Percentiles rank a stretch among this genome's conserved stretches.
These are phyloP conservation scores for Xylaria sp. DNA, from an alignment of 2,329 filamentous ascomycete species.

Conservation along the genomic window DNA sequence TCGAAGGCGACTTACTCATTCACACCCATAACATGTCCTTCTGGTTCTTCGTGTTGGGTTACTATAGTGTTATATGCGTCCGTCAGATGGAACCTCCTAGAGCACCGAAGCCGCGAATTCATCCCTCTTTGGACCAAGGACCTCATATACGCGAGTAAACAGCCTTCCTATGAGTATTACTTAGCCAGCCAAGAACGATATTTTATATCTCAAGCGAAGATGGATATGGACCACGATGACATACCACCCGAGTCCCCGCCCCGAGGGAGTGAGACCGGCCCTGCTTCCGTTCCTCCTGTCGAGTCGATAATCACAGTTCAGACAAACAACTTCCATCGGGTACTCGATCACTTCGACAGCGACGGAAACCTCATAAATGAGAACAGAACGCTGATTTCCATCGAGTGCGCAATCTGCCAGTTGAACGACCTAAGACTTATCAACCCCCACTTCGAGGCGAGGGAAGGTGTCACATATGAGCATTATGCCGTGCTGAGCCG, in stretches of 20 bases:
- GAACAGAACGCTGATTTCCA: not conserved
- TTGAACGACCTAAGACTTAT: not conserved
- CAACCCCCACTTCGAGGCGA: not conserved
- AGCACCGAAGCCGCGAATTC: not conserved
- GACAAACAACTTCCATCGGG: not conserved
- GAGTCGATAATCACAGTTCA: not conserved
- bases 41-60: not conserved
- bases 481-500: conserved; percentile 28
- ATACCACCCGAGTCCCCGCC: not conserved
- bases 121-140: not conserved
- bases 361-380: not conserved
- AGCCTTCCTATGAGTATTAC: not conserved
- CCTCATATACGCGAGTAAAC: not conserved
- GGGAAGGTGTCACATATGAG: not conserved
- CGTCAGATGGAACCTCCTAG: not conserved
- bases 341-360: not conserved
- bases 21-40: not conserved
- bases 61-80: not conserved
- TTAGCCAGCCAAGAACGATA: not conserved
- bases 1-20: not conserved
- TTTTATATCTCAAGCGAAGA: not conserved
- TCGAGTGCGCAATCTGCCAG: not conserved
- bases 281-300: not conserved
- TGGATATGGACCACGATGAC: not conserved
- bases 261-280: not conserved